phyloP scores from a whole-genome alignment of 257 asterid genomes.

The Ehretia macrophylla region DNA sequence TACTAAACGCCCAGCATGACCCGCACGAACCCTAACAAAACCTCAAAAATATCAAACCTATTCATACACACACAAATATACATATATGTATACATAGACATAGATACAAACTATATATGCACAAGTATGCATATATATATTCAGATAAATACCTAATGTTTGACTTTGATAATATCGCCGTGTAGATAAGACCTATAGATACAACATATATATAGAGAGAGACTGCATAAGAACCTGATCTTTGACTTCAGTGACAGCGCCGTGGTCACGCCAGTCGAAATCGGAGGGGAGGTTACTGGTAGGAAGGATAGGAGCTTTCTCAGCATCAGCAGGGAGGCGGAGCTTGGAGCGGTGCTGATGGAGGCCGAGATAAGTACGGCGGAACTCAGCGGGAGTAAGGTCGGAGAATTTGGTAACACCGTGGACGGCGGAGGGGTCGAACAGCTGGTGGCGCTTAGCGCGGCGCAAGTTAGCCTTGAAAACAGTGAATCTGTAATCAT shows the following conservation, averaged over 20 bases:
- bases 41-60: slow-evolving; percentile 9
- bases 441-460: slow-evolving; percentile 68
- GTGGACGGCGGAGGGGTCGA: slow-evolving; percentile 78
- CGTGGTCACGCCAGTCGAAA: slow-evolving; percentile 87
- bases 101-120: not conserved
- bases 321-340: slow-evolving; percentile 54
- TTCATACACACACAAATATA: not conserved
- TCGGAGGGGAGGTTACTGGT: slow-evolving; percentile 59
- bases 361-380: slow-evolving; percentile 53
- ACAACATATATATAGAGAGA: not conserved
- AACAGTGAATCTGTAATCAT: slow-evolving; percentile 63
- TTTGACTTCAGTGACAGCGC: slow-evolving; percentile 78
- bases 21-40: slow-evolving; percentile 85
- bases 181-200: not conserved
- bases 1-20: slow-evolving; percentile 95
- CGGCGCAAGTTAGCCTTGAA: slow-evolving; percentile 79
- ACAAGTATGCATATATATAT: not conserved
- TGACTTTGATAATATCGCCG: not conserved
- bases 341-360: slow-evolving; percentile 26
- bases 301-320: slow-evolving; percentile 69
- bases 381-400: slow-evolving; percentile 71
- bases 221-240: slow-evolving; percentile 52
- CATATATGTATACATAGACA: not conserved
- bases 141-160: not conserved
- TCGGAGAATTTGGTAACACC: slow-evolving; percentile 86